A percentile compares a stretch with the other conserved stretches of the same genome.
phyloP scores from a whole-genome alignment of 2,329 filamentous ascomycete species.

The Fusarium palustre region DNA sequence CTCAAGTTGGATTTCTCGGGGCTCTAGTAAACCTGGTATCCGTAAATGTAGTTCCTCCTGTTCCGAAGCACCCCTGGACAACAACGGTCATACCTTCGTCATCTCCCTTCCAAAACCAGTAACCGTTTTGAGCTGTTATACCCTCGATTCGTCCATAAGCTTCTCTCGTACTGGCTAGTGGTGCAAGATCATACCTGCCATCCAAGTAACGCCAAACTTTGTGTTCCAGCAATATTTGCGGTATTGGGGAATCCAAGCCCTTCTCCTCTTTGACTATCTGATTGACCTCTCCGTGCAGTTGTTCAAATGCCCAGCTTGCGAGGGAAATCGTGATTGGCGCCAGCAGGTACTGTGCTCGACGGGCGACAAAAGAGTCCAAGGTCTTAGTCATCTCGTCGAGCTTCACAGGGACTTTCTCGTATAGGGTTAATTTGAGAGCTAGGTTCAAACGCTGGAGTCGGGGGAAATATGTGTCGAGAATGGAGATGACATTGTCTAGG shows the following conservation, averaged over 20 bases:
- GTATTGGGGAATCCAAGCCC: rapidly evolving
- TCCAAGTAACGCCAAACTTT: not conserved
- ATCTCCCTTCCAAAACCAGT: not conserved
- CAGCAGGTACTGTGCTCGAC: not conserved
- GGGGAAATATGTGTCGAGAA: not conserved
- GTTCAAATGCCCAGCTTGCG: not conserved
- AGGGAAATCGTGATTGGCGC: not conserved
- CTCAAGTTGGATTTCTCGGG: not conserved
- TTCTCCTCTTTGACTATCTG: rapidly evolving
- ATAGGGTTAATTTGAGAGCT: not conserved
- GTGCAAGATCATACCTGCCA: not conserved
- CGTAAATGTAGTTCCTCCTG: no score
- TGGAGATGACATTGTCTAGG: not conserved
- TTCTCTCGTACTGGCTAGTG: no score
- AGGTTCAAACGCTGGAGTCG: not conserved
- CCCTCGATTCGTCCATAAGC: not conserved
- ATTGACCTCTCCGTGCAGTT: not conserved
- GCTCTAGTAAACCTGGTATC: not conserved
- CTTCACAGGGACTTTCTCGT: not conserved
- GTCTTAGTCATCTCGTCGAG: not conserved
- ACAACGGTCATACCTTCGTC: rapidly evolving
- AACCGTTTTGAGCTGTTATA: not conserved
- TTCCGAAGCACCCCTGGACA: not conserved
- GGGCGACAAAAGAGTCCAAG: not conserved
- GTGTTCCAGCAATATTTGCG: rapidly evolving